A percentile compares a stretch with the other conserved stretches of the same genome.
phyloP scores from a whole-genome alignment of 306 rosid genomes.

The Cucumis melo region DNA sequence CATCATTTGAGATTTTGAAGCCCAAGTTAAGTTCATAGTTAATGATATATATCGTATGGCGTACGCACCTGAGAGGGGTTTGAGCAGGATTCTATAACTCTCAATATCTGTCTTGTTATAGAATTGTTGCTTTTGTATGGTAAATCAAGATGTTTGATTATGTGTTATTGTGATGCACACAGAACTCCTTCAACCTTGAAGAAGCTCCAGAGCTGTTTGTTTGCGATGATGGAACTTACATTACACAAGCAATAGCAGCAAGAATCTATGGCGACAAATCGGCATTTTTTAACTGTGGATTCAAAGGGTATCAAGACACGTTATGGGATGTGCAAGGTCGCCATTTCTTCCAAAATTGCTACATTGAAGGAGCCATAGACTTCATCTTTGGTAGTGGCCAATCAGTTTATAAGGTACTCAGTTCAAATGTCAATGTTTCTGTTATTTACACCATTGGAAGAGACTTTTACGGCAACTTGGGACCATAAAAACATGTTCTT shows the following conservation, averaged over 20 bases:
- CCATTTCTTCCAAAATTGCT: constrained; percentile 23
- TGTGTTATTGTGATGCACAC: background rate
- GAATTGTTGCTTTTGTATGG: background rate
- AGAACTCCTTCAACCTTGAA: constrained; percentile 12
- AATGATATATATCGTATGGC: background rate
- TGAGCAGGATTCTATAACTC: background rate
- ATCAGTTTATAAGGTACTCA: constrained; percentile 13
- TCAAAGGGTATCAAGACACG: constrained; percentile 32
- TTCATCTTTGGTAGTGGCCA: constrained; percentile 35
- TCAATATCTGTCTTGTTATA: background rate
- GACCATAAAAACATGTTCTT: background rate
- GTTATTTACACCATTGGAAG: background rate
- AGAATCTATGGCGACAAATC: constrained; percentile 35
- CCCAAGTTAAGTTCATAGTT: background rate
- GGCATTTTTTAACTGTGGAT: constrained; percentile 23
- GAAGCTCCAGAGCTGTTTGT: background rate
- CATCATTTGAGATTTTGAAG: background rate
- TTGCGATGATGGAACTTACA: background rate
- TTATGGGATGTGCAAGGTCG: constrained; percentile 32
- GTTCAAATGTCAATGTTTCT: background rate
- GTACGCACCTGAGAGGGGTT: background rate
- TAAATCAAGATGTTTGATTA: background rate
- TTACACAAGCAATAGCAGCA: constrained; percentile 24
- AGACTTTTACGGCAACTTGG: constrained; percentile 6
- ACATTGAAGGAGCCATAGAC: constrained; percentile 29